Evolutionary conservation across 2,329 filamentous ascomycete species (phyloP).

Genomic region (Aspergillus brunneoviolaceus): DNA sequence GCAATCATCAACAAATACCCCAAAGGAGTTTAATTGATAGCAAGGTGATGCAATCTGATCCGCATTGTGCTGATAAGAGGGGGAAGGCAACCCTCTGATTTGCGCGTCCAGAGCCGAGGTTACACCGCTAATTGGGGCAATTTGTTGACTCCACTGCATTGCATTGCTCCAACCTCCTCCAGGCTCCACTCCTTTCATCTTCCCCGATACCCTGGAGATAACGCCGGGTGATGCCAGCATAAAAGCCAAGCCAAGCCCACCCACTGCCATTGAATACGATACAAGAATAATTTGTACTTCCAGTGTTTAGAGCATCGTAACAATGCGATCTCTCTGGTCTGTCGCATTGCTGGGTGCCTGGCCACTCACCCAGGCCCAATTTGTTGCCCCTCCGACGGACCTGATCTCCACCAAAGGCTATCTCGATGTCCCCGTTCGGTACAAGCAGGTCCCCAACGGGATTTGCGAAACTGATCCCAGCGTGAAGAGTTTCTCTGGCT

Average conservation of each 20-base stretch:
- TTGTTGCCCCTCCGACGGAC: constrained; percentile 2
- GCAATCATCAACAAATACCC: not conserved
- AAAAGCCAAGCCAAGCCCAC: not conserved
- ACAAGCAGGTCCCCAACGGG: constrained; percentile 8
- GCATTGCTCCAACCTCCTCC: not conserved
- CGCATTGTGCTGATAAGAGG: not conserved
- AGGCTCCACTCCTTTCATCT: too few relatives aligned
- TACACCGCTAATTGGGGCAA: not conserved
- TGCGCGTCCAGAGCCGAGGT: not conserved
- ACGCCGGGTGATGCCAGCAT: not conserved
- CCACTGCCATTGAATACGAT: too few relatives aligned
- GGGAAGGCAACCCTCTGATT: not conserved
- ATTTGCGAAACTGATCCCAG: constrained; percentile 10
- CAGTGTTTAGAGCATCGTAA: not conserved
- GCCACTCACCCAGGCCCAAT: constrained; percentile 1
- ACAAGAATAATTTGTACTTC: not conserved
- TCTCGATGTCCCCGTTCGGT: constrained; percentile 10
- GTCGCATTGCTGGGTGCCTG: not conserved
- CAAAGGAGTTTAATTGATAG: not conserved
- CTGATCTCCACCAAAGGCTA: constrained; percentile 6
- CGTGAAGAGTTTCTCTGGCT: constrained; percentile 11
- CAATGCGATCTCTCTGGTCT: not conserved
- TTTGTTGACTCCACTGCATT: not conserved
- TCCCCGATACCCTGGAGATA: not conserved
- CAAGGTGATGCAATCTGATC: not conserved